These are phyloP conservation scores for Sphagnurus paluster DNA, from an alignment of 1,284 basidiomycete genomes.

Conservation along the genomic window DNA sequence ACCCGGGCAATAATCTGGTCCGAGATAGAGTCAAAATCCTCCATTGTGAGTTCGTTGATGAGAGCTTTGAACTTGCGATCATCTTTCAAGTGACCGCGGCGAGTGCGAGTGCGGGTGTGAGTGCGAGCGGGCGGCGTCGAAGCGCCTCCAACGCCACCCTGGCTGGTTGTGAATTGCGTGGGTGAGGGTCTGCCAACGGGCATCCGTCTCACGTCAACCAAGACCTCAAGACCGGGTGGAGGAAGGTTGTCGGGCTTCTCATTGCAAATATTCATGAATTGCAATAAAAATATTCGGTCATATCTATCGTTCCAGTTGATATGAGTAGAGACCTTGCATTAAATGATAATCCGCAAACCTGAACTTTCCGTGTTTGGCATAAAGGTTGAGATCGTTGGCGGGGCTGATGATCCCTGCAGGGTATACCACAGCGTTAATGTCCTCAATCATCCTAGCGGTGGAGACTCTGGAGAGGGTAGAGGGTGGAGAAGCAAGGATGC, in stretches of 20 bases:
- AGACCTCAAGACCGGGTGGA: slow-evolving; percentile 82
- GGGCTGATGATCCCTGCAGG: slow-evolving; percentile 87
- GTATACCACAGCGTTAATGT: slow-evolving; percentile 80
- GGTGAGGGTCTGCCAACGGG: slow-evolving; percentile 52
- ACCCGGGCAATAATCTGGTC: slow-evolving; percentile 93
- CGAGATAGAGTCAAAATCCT: slow-evolving; percentile 95
- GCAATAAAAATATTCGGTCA: slow-evolving; percentile 95
- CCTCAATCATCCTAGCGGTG: slow-evolving; percentile 82
- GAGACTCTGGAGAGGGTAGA: slow-evolving; percentile 73
- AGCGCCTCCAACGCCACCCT: slow-evolving; percentile 61
- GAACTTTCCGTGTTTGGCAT: slow-evolving; percentile 88
- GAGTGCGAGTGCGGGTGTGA: too few relatives aligned
- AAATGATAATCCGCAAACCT: slow-evolving; percentile 46
- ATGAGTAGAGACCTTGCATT: neutral
- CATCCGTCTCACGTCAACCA: slow-evolving; percentile 43
- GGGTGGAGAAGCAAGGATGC: slow-evolving; percentile 54
- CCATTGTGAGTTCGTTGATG: slow-evolving; percentile 96
- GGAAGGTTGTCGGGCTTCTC: slow-evolving; percentile 93
- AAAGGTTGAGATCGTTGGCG: slow-evolving; percentile 81
- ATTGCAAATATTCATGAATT: slow-evolving; percentile 95
- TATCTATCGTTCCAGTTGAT: slow-evolving; percentile 56
- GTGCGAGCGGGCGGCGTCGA: slow-evolving; percentile 58
- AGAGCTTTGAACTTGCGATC: slow-evolving; percentile 91
- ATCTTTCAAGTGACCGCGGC: slow-evolving; percentile 64
- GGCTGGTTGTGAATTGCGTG: slow-evolving; percentile 77